Evolutionary conservation across 2,329 filamentous ascomycete genomes (phyloP), one percentile per base, ranked within the genome.

Genomic region (Trichocomaceae sp.): DNA sequence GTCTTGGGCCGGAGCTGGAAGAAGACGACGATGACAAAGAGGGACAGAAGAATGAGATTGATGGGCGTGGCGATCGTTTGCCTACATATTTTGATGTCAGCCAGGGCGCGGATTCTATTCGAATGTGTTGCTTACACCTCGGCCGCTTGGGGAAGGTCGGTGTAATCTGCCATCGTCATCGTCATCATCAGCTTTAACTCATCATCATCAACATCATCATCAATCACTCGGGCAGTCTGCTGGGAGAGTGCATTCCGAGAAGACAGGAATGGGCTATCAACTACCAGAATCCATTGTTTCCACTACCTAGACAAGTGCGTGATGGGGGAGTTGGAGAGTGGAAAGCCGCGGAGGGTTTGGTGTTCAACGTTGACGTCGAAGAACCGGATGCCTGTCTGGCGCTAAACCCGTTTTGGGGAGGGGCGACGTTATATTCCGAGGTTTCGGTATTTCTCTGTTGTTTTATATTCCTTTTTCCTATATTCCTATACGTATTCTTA

Each of bases 11-110:
- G 79, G 48, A 57, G 75, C 61, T 82, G 82, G 63, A 78, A 73
- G 70, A 84, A 85, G 45, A 80, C 66, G 31, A 83, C 68, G 60
- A 83, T 64, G 52, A 76, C 67, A 66, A 85, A 79, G 59, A 84
- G 74, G 50, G 81, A 76, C 64, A 83, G 64, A 52, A 85, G 79
- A 60, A 83, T 71, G 39, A 84, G 69, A 69, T 85, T 85, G 62
- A 85, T 79, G 31, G 82, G 82, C 1, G 81, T 79, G 31, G 79
- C 75, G 62, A 81, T 73, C 8, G 79, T 74, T 59, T 78, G 75
- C 42, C 81, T 82, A 62, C 6, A 47, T 26, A 26, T 26, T 17
- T 50, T 33, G 35, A 56, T 45, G 37, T 50, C 7, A 47, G 49
- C 4, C 31, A 50, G 26, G 20, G 22, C 47, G 22, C n/a, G n/a